Base-by-base conservation (phyloP, 108 stramenopile species). In the Discostella stelligeroides region DNA sequence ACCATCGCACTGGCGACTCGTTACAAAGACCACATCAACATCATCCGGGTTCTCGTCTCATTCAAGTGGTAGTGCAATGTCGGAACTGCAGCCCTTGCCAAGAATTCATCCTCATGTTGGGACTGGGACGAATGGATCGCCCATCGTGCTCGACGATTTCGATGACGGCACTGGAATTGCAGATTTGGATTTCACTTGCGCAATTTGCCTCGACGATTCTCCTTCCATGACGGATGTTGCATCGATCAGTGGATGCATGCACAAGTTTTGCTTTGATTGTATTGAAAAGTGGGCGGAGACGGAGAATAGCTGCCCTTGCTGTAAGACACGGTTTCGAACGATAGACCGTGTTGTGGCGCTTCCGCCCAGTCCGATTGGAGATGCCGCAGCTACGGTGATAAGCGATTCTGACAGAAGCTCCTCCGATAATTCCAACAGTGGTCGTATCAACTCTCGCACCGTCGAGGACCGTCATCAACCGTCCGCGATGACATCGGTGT, bases 201-300 rank as follows among this genome's bases (percentile, higher is more conserved):
- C 61, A 50, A 79, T 79, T 34, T 79, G 78, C 60, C 45, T 79
- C 43, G 78, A 79, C 47, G 53, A 58, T 42, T 71, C 78, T 5
- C 15, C 37, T 27, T 53, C 66, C 24, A 51, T 68, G 18, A 30
- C 55, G 25, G 71, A 79, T 23, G 47, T 79, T 7, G 78, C 78
- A 18, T 60, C 60, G 0, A 79, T 79, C 25, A 48, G 50, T 0
- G 78, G 71, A n/a, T 79, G 78, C 48, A 63, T 42, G 15, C 78
- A 79, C 40, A 46, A 46, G 28, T 79, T 79, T 53, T 79, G 78
- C 70, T 79, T 79, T 51, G 78, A 79, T 54, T 79, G 78, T 47
- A 79, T 79, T 45, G 78, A 79, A 28, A 43, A 49, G 39, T 79
- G 78, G 78, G 78, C 78, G 4, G 48, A 27, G 13, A 79, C 71